Percentiles rank a stretch among this genome's conserved stretches.
Evolutionary conservation across 768 basidiomycete genomes (phyloP).

Genomic region (Suillus variegatus): DNA sequence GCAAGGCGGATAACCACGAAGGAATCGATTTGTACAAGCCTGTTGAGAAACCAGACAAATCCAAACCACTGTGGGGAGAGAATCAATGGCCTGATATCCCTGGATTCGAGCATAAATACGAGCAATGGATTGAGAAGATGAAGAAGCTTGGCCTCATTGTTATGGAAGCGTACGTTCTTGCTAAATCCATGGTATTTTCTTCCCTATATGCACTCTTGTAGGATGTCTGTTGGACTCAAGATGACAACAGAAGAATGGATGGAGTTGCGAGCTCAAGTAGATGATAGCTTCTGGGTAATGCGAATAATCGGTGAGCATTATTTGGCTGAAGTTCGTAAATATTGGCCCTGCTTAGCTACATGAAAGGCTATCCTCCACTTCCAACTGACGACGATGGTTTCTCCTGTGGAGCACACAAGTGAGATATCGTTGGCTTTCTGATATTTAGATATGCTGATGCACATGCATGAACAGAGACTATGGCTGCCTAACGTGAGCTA

Average conservation of each 20-base stretch:
- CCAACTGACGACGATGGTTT: constrained; percentile 78
- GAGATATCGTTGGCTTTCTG: constrained; percentile 9
- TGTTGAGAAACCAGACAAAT: constrained; percentile 67
- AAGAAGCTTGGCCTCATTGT: constrained; percentile 74
- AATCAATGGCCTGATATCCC: constrained; percentile 81
- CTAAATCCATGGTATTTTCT: neutral
- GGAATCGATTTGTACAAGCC: constrained; percentile 82
- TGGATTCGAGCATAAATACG: constrained; percentile 63
- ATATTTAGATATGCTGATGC: constrained; percentile 12
- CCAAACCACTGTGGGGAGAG: constrained; percentile 74
- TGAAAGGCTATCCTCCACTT: constrained; percentile 81
- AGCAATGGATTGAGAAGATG: constrained; percentile 85
- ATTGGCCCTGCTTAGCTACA: neutral
- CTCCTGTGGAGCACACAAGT: constrained; percentile 93
- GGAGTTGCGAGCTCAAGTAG: constrained; percentile 65
- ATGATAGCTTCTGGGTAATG: constrained; percentile 91
- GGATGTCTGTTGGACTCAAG: constrained; percentile 82
- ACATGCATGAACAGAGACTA: constrained; percentile 62
- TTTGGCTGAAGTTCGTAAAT: neutral
- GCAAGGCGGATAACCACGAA: constrained; percentile 84
- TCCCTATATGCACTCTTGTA: constrained; percentile 27
- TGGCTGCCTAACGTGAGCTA: constrained; percentile 79
- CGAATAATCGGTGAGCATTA: constrained; percentile 65
- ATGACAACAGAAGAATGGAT: constrained; percentile 71
- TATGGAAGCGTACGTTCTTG: constrained; percentile 75